Conservation (phyloP, 768 basidiomycete species). For the Termitomyces sp. region DNA sequence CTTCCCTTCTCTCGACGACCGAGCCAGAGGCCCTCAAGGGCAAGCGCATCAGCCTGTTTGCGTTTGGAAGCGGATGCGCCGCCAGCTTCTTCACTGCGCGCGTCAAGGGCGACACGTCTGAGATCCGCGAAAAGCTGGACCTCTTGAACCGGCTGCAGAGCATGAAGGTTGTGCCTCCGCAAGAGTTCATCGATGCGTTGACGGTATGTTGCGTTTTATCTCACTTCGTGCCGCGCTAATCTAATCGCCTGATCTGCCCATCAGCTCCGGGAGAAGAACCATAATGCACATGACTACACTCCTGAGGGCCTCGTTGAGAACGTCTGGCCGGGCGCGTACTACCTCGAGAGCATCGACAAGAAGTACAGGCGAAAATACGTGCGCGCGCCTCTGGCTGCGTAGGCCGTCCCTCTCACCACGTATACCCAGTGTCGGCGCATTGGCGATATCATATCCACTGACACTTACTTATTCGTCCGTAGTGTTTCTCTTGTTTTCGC, state of each 20-base stretch:
- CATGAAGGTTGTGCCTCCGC: constrained; percentile 90
- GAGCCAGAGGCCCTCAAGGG: constrained; percentile 64
- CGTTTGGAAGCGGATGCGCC: constrained; percentile 96
- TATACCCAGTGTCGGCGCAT: constrained; percentile 10
- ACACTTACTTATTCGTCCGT: constrained; percentile 3
- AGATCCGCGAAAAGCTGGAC: constrained; percentile 79
- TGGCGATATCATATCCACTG: background rate
- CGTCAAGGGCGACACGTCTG: constrained; percentile 82
- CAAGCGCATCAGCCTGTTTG: constrained; percentile 91
- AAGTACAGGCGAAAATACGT: constrained; percentile 91
- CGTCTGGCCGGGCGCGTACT: constrained; percentile 93
- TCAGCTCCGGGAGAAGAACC: constrained; percentile 96
- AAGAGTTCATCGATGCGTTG: constrained; percentile 87
- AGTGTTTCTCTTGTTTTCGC: constrained; percentile 1
- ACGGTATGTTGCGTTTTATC: constrained; percentile 36
- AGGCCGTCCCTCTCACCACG: constrained; percentile 4
- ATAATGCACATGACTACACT: constrained; percentile 81
- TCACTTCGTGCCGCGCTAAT: constrained; percentile 3
- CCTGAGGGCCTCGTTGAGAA: constrained; percentile 86
- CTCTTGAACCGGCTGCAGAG: constrained; percentile 68
- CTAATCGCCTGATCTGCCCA: background rate
- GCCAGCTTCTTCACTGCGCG: constrained; percentile 86
- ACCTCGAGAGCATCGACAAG: constrained; percentile 84
- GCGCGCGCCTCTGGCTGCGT: constrained; percentile 37
- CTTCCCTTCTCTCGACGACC: constrained; percentile 74